Base-by-base conservation (phyloP, 495 filamentous ascomycete species). In the Aspergillus indologenus region DNA sequence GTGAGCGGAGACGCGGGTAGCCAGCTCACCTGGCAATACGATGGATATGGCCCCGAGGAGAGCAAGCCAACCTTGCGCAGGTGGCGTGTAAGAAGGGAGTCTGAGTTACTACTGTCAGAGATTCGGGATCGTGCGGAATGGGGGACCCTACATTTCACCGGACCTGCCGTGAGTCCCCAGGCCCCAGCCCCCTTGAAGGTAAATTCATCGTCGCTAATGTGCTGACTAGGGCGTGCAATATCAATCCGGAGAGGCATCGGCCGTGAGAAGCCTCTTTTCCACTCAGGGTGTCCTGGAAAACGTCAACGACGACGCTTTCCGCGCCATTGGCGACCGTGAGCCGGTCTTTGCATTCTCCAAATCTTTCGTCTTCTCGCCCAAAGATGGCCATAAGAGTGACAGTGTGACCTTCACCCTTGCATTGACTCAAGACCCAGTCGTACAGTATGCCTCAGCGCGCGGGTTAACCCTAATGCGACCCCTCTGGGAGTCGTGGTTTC, bases 341-440 rank as follows among this genome's bases (percentile, higher is more conserved):
- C 93, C 93, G 0, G 87, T 95, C 23, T 96, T 96, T 76, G 91
- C 92, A 0, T 96, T 96, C 69, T 85, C 89, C 19, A 96, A 95
- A 69, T 82, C 83, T 1, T 94, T 96, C 75, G 69, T 68, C n/a
- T 71, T 85, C 18, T 64, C 68, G 8, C 66, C 59, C 26, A 64
- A 69, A 29, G 18, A 65, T 26, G 46, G 66, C 22, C 29, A 29
- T 24, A 58, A 20, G 20, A 65, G 60, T 18, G 77, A 80, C 48
- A 89, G 84, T 62, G 83, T 89, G 9, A 76, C 86, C 7, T 96
- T 96, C 66, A 96, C 91, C 1, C 83, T 96, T 60, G 88, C 90
- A 19, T 83, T 93, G 42, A 83, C 89, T 52, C 93, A 96, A 61
- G 81, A 92, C 49, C 90, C 90, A 0, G 89, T 96, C 14, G 85